Evolutionary conservation across 331 rosid species (phyloP).

Genomic region (Quercus phellos): DNA sequence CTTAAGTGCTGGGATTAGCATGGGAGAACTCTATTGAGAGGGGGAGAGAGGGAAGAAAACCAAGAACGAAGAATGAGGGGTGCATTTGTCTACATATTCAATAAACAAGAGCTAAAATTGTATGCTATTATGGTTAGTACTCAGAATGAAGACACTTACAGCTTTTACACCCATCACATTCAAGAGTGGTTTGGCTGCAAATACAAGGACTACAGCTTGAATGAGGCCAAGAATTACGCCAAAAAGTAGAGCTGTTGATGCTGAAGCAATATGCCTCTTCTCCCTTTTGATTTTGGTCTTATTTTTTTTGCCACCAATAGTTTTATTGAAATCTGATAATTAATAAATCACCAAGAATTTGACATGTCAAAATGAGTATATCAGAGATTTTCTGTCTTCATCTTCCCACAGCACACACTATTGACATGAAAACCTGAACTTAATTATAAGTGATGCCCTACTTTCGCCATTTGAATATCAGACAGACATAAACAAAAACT

Average conservation of each 20-base stretch:
- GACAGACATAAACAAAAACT: not conserved
- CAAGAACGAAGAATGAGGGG: not conserved
- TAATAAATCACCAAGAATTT: slow-evolving; percentile 2
- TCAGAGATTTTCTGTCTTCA: not conserved
- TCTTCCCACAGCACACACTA: not conserved
- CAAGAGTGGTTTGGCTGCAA: slow-evolving; percentile 68
- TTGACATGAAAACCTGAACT: not conserved
- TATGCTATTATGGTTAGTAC: no score
- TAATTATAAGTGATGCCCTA: no score
- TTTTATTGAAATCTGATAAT: slow-evolving; percentile 33
- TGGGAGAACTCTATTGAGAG: slow-evolving; percentile 63
- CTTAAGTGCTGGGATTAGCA: slow-evolving; percentile 70
- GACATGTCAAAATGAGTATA: not conserved
- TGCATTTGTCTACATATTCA: not conserved
- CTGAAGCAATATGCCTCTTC: slow-evolving; percentile 71
- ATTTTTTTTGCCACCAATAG: slow-evolving; percentile 8
- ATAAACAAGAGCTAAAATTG: not conserved
- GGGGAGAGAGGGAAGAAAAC: no score
- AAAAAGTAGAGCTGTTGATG: slow-evolving; percentile 91
- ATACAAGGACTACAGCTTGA: slow-evolving; percentile 71
- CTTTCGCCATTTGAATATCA: not conserved
- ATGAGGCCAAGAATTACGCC: slow-evolving; percentile 74
- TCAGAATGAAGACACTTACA: slow-evolving; percentile 37
- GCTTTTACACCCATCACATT: slow-evolving; percentile 80
- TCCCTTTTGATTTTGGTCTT: slow-evolving; percentile 36